These are phyloP conservation scores for Canna indica DNA, from an alignment of 176 grass and related monocot genomes.

Conservation along the genomic window DNA sequence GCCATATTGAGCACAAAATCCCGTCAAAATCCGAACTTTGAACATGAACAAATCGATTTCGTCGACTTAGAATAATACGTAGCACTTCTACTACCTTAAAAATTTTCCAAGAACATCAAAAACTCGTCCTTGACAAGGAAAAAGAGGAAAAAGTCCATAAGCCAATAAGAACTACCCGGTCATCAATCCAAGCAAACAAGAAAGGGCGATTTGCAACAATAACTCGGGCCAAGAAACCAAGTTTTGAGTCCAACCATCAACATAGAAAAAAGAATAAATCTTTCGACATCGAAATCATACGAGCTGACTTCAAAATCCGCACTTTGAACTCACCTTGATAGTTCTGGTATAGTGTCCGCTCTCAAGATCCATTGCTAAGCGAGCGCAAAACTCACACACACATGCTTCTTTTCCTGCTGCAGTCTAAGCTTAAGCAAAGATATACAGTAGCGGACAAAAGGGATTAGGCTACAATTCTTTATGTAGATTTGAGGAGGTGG, in stretches of 20 bases:
- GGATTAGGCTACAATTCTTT: background rate
- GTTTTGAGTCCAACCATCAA: background rate
- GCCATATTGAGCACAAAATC: background rate
- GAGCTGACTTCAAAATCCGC: background rate
- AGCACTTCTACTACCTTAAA: background rate
- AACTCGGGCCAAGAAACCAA: no score
- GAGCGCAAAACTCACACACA: background rate
- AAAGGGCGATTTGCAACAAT: background rate
- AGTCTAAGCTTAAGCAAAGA: background rate
- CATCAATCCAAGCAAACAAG: background rate
- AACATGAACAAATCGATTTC: background rate
- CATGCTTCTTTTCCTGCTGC: background rate
- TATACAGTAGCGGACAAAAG: background rate
- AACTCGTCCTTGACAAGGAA: background rate
- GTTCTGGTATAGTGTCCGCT: slow-evolving; percentile 12
- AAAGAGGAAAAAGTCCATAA: background rate
- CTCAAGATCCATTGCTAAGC: slow-evolving; percentile 56
- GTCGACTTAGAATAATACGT: background rate
- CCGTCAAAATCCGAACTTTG: background rate
- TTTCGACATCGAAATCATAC: background rate
- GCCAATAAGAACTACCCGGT: background rate
- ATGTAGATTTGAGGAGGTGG: slow-evolving; percentile 1
- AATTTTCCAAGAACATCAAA: background rate
- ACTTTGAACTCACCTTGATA: slow-evolving; percentile 30
- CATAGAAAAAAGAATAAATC: background rate